These are phyloP conservation scores for Bacterosira constricta DNA, from an alignment of 108 stramenopile genomes.

Conservation along the genomic window DNA sequence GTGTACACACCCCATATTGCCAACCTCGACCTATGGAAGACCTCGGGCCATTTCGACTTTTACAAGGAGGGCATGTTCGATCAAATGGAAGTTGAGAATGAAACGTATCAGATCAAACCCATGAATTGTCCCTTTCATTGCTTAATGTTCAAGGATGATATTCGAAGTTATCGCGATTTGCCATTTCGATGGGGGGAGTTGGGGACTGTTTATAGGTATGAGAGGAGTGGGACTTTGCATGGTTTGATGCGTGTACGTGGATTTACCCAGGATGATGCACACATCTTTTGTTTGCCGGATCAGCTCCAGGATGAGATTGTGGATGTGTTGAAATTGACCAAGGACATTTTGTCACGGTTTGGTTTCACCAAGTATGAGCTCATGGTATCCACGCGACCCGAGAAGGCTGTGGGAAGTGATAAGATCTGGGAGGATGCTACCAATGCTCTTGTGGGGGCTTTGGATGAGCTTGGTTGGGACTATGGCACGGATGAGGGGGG, in stretches of 20 bases:
- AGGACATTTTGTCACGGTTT: conserved; percentile 89
- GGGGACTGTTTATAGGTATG: conserved; percentile 97
- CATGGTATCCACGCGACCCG: conserved; percentile 95
- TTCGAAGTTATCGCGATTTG: conserved; percentile 94
- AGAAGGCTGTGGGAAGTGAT: conserved; percentile 94
- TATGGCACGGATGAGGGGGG: conserved; percentile 96
- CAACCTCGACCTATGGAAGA: conserved; percentile 97
- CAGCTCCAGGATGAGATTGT: conserved; percentile 97
- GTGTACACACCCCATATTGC: conserved; percentile 99
- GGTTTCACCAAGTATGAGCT: conserved; percentile 96
- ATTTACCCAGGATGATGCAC: conserved; percentile 99
- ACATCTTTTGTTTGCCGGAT: conserved; percentile 97
- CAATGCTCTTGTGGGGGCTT: conserved; percentile 79
- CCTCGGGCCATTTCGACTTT: conserved; percentile 97
- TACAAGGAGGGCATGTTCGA: conserved; percentile 98
- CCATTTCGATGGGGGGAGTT: conserved; percentile 97
- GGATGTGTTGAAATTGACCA: conserved; percentile 85
- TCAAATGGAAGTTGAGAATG: conserved; percentile 97
- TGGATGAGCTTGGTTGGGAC: conserved; percentile 91
- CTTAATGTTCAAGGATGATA: conserved; percentile 95
- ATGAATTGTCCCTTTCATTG: conserved; percentile 99
- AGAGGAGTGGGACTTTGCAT: conserved; percentile 95
- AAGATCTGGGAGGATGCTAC: conserved; percentile 95
- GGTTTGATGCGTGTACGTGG: conserved; percentile 97
- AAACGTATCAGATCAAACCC: conserved; percentile 97